Evolutionary conservation across 2,329 filamentous ascomycete genomes (phyloP).

Genomic region (Metarhizium sp.): DNA sequence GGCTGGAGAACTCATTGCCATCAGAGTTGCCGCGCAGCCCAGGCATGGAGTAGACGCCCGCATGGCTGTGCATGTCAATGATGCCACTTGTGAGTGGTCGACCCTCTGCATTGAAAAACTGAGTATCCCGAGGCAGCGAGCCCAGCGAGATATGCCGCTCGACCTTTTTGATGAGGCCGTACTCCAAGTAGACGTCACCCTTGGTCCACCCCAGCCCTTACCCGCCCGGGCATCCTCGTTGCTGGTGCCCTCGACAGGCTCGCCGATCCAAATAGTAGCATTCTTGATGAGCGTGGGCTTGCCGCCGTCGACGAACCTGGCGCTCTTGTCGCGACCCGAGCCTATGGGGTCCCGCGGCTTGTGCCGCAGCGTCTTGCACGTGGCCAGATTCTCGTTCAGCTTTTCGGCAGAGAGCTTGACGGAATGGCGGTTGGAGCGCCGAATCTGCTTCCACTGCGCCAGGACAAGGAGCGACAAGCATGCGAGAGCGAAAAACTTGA

Average conservation of each 20-base stretch:
- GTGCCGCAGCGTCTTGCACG: constrained; percentile 44
- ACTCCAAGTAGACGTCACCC: constrained; percentile 51
- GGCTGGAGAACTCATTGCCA: constrained; percentile 52
- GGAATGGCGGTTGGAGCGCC: constrained; percentile 14
- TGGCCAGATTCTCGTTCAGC: constrained; percentile 43
- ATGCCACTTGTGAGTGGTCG: constrained; percentile 56
- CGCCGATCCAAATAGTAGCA: constrained; percentile 57
- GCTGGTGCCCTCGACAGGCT: constrained; percentile 41
- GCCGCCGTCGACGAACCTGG: constrained; percentile 48
- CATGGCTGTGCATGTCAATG: constrained; percentile 64
- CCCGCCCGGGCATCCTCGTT: constrained; percentile 45
- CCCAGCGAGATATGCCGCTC: constrained; percentile 30
- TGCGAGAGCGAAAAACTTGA: constrained; percentile 34
- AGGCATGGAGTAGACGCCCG: constrained; percentile 51
- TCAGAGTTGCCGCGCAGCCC: constrained; percentile 44
- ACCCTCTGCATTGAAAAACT: constrained; percentile 49
- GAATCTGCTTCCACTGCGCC: constrained; percentile 37
- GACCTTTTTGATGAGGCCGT: constrained; percentile 51
- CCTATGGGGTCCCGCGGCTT: constrained; percentile 48
- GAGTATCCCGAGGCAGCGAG: constrained; percentile 34
- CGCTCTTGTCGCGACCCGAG: constrained; percentile 47
- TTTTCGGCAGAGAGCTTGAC: constrained; percentile 39
- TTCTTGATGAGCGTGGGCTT: constrained; percentile 56
- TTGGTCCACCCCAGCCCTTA: constrained; percentile 50
- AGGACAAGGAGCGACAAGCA: constrained; percentile 43